These are phyloP conservation scores for Fraxinus sp. DNA, from an alignment of 305 asterid species.

Conservation along the genomic window DNA sequence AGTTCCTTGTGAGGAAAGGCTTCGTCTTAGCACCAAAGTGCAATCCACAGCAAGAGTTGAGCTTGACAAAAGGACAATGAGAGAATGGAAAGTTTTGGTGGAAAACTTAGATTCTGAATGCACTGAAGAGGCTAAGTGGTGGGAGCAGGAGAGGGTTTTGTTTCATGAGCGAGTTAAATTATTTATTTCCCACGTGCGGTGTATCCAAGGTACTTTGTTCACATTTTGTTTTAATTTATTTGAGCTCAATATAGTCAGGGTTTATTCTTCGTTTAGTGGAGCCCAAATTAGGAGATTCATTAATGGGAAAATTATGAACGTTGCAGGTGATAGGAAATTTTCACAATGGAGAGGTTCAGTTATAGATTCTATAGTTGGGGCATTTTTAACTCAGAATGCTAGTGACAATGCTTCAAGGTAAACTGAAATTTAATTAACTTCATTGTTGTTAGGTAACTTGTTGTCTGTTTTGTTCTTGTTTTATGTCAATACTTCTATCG, in stretches of 20 bases:
- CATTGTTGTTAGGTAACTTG: background rate
- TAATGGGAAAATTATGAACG: background rate
- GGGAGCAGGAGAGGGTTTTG: slow-evolving; percentile 22
- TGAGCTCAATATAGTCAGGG: background rate
- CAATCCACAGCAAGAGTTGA: slow-evolving; percentile 20
- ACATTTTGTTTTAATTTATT: background rate
- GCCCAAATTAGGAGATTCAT: background rate
- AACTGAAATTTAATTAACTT: background rate
- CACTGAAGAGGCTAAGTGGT: slow-evolving; percentile 7
- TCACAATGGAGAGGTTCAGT: slow-evolving; percentile 49
- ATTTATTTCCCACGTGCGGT: slow-evolving; percentile 33
- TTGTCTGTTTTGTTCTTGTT: background rate
- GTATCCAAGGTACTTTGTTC: slow-evolving; percentile 32
- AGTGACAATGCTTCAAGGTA: slow-evolving; percentile 43
- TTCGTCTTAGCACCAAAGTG: background rate
- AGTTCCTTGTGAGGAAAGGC: slow-evolving; percentile 8
- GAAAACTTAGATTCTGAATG: background rate
- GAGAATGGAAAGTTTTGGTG: slow-evolving; percentile 17
- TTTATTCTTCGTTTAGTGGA: background rate
- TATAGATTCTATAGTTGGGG: slow-evolving; percentile 47
- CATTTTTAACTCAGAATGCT: slow-evolving; percentile 46
- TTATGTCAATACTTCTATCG: background rate
- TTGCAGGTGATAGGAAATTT: slow-evolving; percentile 38
- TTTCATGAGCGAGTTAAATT: slow-evolving; percentile 19
- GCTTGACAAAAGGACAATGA: slow-evolving; percentile 22